Evolutionary conservation across 345 rosid genomes (phyloP), one percentile per base, ranked within the genome.

Genomic region (Balakata baccata): DNA sequence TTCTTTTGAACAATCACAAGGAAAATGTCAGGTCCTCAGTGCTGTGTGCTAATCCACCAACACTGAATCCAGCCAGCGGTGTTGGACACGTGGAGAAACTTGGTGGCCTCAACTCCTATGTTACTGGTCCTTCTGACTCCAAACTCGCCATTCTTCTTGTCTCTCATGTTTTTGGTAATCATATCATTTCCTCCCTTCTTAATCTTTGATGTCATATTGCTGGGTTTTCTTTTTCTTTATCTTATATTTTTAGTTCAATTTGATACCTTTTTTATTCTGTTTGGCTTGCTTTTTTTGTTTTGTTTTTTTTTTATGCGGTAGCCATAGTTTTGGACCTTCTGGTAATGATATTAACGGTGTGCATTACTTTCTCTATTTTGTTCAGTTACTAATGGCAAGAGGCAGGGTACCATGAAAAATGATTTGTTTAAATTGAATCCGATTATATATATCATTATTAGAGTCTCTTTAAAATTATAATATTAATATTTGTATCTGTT

Each of bases 31-130:
- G 87, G 87, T 53, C 85, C 90, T 72, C 89, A 92, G 85, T 92
- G 98, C 84, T 86, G 90, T 86, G 90, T 22, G 79, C 79, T 68
- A 89, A 88, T 83, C 97, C 98, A 56, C 97, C 94, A 61, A 77
- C 63, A 47, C 74, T 80, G 10, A 79, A 83, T 76, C 82, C 90
- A n/a, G 70, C 34, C 37, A 59, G 82, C 23, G 97, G 97, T 45
- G 79, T 77, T 22, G 97, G 98, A 6, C 81, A 82, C 20, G 91
- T 86, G 3, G 84, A 90, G 77, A 76, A 86, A 57, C 65, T 92
- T 3, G 93, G 85, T 25, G 93, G 92, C 53, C 87, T 94, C 66
- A 78, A 85, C 39, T 81, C 87, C 8, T 92, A 92, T 77, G 80
- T 90, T 80, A 66, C 89, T 6, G 97, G 93, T 57, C 81, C 95